phyloP scores from a whole-genome alignment of 768 basidiomycete genomes.

The Tephrocybe rancida region DNA sequence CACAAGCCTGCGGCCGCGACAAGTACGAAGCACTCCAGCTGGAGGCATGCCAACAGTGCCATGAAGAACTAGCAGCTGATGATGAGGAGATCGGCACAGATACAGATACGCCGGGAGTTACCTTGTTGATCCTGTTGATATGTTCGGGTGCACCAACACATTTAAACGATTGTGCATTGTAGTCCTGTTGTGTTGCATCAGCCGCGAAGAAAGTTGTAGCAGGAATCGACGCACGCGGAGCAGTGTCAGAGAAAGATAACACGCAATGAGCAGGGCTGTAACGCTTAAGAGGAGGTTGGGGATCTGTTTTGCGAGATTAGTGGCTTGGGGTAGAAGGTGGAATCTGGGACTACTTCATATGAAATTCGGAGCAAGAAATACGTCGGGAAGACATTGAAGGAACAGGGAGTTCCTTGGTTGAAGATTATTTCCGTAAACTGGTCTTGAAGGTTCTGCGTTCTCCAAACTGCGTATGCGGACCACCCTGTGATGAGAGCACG shows the following conservation, averaged over 20 bases:
- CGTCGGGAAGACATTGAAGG: constrained; percentile 44
- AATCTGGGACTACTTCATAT: constrained; percentile 38
- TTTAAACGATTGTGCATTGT: constrained; percentile 49
- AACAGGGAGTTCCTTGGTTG: constrained; percentile 45
- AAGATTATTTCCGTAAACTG: constrained; percentile 41
- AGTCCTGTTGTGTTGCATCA: constrained; percentile 32
- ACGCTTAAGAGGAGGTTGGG: constrained; percentile 48
- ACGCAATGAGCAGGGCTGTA: constrained; percentile 42
- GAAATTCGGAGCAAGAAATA: constrained; percentile 44
- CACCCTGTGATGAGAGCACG: constrained; percentile 49
- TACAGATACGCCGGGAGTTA: constrained; percentile 18
- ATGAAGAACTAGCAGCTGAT: constrained; percentile 46
- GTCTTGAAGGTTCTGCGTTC: constrained; percentile 35
- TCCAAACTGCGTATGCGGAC: constrained; percentile 54
- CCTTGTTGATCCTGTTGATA: constrained; percentile 53
- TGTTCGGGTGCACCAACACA: constrained; percentile 54
- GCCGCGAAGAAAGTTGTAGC: neutral
- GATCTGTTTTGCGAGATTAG: constrained; percentile 34
- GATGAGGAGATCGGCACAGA: neutral
- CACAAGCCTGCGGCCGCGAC: constrained; percentile 54
- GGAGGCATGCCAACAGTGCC: constrained; percentile 54
- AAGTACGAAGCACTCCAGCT: constrained; percentile 55
- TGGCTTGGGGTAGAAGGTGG: neutral
- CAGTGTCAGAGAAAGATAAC: constrained; percentile 47
- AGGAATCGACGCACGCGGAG: constrained; percentile 34